phyloP scores from a whole-genome alignment of 1,139 yeast genomes.

The Hansenula anomala region DNA sequence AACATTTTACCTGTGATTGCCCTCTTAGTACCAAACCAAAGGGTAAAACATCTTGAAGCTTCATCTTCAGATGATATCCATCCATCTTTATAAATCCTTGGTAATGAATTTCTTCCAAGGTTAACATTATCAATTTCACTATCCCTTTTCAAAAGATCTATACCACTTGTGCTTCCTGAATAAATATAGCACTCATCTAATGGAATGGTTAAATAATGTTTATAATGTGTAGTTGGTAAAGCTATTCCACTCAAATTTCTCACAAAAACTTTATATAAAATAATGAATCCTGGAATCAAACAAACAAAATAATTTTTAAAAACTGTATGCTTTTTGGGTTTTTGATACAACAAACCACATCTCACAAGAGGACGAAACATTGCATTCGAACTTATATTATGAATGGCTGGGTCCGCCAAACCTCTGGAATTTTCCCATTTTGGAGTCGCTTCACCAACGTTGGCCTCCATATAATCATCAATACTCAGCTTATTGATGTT shows the following conservation, averaged over 20 bases:
- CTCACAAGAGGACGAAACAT: conserved; percentile 53
- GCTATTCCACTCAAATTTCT: conserved; percentile 39
- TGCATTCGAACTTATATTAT: conserved; percentile 53
- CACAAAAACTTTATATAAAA: conserved; percentile 45
- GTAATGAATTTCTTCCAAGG: conserved; percentile 57
- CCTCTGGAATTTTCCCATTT: conserved; percentile 55
- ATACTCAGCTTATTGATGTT: conserved; percentile 47
- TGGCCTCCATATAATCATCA: conserved; percentile 55
- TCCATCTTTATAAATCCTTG: conserved; percentile 76
- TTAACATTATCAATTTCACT: conserved; percentile 38
- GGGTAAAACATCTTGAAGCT: conserved; percentile 63
- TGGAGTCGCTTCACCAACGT: conserved; percentile 43
- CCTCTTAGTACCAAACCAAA: conserved; percentile 76
- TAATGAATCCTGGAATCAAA: conserved; percentile 63
- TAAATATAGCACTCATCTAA: conserved; percentile 67
- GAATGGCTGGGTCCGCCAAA: conserved; percentile 45
- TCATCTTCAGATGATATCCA: conserved; percentile 83
- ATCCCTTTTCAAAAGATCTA: conserved; percentile 50
- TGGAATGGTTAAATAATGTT: conserved; percentile 53
- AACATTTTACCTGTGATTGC: conserved; percentile 28
- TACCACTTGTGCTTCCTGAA: conserved; percentile 58
- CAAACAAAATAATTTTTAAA: conserved; percentile 60
- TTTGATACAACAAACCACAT: conserved; percentile 64
- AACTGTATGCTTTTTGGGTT: conserved; percentile 62
- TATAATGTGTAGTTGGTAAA: conserved; percentile 38